Conservation (phyloP, 129 eudicot species). For the Saposhnikovia divaricata region DNA sequence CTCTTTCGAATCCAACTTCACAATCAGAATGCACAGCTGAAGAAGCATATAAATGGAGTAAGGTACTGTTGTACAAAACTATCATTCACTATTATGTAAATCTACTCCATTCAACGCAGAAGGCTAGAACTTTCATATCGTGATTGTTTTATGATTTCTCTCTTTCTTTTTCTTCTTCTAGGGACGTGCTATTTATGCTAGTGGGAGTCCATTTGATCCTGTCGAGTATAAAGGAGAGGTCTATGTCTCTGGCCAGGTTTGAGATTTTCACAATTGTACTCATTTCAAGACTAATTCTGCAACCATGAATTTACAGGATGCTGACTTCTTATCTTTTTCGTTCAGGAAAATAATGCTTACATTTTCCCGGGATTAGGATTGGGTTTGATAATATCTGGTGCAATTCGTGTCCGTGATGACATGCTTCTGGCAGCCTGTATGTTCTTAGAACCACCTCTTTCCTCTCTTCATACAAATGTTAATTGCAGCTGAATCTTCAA, state of each 20-base stretch:
- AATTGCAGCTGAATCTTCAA: neutral
- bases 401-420: constrained; percentile 94
- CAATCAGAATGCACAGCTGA: constrained; percentile 98
- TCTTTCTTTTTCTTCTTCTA: constrained; percentile 17
- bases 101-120: neutral
- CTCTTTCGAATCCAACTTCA: constrained; percentile 97
- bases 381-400: constrained; percentile 90
- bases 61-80: constrained; percentile 35
- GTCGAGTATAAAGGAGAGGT: constrained; percentile 65
- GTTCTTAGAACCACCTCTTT: constrained; percentile 19
- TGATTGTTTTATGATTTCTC: neutral
- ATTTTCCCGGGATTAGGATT: constrained; percentile 96
- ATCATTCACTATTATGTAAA: neutral
- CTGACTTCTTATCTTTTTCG: neutral
- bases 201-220: constrained; percentile 92
- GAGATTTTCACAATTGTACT: constrained; percentile 9
- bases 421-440: constrained; percentile 98
- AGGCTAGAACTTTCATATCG: neutral
- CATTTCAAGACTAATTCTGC: neutral
- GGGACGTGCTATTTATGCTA: constrained; percentile 93
- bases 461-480: neutral
- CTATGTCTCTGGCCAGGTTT: constrained; percentile 85
- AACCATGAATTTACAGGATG: neutral
- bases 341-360: constrained; percentile 89
- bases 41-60: constrained; percentile 93